Evolutionary conservation across 1,139 yeast genomes (phyloP), one percentile per base, ranked within the genome.

Genomic region (Kodamaea plutei): DNA sequence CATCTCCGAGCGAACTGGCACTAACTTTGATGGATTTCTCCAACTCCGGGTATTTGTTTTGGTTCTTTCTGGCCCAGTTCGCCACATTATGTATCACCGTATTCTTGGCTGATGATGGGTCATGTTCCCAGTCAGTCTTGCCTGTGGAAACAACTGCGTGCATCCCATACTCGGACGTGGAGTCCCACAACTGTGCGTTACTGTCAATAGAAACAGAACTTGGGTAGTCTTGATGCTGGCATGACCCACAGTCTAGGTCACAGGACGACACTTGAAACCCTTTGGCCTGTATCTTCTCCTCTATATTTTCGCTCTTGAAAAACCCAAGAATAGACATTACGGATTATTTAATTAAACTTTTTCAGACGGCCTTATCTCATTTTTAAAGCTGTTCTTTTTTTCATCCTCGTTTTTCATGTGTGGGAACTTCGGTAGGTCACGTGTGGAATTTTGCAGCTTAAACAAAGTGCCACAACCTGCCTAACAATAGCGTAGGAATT

Each of bases 81-180:
- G 58, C 53, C 7, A 83, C 65, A 7, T 59, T 61, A 26, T 69
- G 46, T 28, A 82, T 73, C 20, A 87, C 65, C 0, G 80, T 66
- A 2, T 71, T 68, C 15, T 56, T 37, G 3, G 61, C 72, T 28
- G 74, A 81, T 7, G 72, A 59, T 8, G 95, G 87, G 49, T 83
- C 83, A 40, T 77, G 93, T 5, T 59, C 63, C 97, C 98, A 91
- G 56, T 91, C 95, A 1, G 74, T 54, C 44, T 79, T 78, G 9
- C 93, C 94, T 0, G 96, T 87, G 2, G 95, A 80, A 0, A 89
- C 79, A 12, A 88, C 57, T 19, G 87, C 61, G 44, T 89, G 96
- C 14, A 82, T 50, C 5, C 78, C 81, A 36, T 76, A 78, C 2
- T 83, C 78, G 41, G 71, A 71, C 1, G 94, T 78, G 3, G 88